Percentiles rank a stretch among this genome's conserved stretches.
phyloP scores from a whole-genome alignment of 1,284 basidiomycete genomes.

The Ceraceosorus guamensis region DNA sequence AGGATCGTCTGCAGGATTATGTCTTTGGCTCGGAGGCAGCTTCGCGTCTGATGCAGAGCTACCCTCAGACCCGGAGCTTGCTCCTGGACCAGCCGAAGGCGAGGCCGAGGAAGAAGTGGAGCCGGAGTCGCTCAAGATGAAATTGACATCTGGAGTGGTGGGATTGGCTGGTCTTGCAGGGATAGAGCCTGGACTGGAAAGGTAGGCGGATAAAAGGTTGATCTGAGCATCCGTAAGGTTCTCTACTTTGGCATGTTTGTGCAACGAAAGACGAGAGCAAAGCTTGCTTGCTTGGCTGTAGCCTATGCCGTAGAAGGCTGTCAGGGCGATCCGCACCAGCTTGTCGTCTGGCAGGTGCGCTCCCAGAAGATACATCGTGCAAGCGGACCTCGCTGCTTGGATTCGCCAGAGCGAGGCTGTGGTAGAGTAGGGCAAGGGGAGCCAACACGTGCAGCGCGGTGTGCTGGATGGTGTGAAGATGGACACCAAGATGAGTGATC shows the following conservation, averaged over 20 bases:
- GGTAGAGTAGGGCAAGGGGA: too few relatives aligned
- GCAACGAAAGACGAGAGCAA: conserved; percentile 79
- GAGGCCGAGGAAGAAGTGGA: neutral
- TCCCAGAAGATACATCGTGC: conserved; percentile 43
- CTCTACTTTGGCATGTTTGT: conserved; percentile 65
- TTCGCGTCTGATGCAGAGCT: neutral
- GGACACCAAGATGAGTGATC: too few relatives aligned
- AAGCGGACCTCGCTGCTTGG: too few relatives aligned
- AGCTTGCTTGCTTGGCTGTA: conserved; percentile 65
- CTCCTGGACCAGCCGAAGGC: conserved; percentile 15
- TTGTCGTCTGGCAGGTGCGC: conserved; percentile 45
- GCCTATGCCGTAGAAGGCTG: conserved; percentile 74
- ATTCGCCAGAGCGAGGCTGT: too few relatives aligned
- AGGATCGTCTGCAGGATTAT: conserved; percentile 44
- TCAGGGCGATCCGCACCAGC: conserved; percentile 66
- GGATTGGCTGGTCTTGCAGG: conserved; percentile 55
- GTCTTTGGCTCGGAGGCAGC: conserved; percentile 24
- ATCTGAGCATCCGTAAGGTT: conserved; percentile 72
- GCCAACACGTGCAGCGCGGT: too few relatives aligned
- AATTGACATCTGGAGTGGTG: neutral
- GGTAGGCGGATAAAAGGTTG: conserved; percentile 74
- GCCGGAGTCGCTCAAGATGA: neutral
- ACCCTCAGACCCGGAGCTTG: neutral
- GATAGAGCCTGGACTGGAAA: conserved; percentile 68
- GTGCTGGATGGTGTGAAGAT: too few relatives aligned